These are phyloP conservation scores for Dictyostelium intermedium DNA, from an alignment of 78 protist species.

Conservation along the genomic window DNA sequence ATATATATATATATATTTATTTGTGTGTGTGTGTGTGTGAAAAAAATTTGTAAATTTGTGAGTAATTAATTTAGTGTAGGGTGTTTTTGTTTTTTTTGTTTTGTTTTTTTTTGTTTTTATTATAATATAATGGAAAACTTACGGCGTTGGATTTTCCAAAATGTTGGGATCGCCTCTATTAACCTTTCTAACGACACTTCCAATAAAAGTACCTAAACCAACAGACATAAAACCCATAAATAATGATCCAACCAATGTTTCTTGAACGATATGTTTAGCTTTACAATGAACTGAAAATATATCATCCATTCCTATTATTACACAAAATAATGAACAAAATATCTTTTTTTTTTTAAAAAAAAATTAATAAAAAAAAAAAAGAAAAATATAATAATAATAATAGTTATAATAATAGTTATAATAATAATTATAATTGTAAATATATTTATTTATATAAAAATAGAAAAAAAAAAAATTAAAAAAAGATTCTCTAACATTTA, in stretches of 20 bases:
- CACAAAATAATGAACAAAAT: not conserved
- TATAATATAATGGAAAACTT: not conserved
- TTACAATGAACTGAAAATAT: not conserved
- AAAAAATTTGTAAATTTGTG: too few species aligned
- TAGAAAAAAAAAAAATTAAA: too few species aligned
- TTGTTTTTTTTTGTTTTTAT: too few species aligned
- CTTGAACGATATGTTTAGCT: not conserved
- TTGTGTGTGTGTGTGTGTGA: too few species aligned
- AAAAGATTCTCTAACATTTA: too few species aligned
- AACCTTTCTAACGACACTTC: not conserved
- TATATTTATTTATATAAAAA: not conserved
- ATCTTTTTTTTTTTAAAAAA: too few species aligned
- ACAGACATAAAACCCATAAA: conserved; percentile 6
- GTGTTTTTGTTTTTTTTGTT: too few species aligned
- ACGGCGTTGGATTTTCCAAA: conserved; percentile 5
- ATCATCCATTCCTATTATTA: not conserved
- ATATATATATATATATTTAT: too few species aligned
- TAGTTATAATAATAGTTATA: not conserved
- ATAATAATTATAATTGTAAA: not conserved
- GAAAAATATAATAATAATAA: not conserved
- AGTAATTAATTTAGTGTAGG: too few species aligned
- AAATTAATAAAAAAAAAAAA: not conserved
- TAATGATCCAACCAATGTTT: not conserved
- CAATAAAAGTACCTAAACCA: not conserved
- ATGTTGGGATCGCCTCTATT: not conserved